A percentile compares a stretch with the other conserved stretches of the same genome.
phyloP scores from a whole-genome alignment of 257 asterid species.

The Catharanthus roseus region DNA sequence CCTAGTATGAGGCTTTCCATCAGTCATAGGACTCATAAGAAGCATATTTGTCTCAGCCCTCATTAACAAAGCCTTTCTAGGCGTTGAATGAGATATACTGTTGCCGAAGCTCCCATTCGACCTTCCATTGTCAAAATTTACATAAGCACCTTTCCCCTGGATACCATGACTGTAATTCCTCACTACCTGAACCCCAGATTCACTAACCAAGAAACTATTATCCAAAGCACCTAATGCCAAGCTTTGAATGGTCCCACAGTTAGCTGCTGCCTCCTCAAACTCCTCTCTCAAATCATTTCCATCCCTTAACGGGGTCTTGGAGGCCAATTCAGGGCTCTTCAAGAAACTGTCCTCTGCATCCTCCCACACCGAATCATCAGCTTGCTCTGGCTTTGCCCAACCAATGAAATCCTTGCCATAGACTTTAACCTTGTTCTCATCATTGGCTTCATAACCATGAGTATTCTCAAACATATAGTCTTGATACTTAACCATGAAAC shows the following conservation, averaged over 20 bases:
- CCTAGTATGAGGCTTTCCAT: slow-evolving; percentile 53
- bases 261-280: slow-evolving; percentile 69
- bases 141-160: slow-evolving; percentile 86
- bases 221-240: slow-evolving; percentile 91
- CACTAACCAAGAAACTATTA: slow-evolving; percentile 82
- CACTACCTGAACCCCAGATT: slow-evolving; percentile 84
- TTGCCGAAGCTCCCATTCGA: slow-evolving; percentile 31
- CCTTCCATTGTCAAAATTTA: slow-evolving; percentile 55
- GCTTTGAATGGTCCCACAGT: slow-evolving; percentile 74
- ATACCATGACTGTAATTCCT: slow-evolving; percentile 78
- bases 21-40: slow-evolving; percentile 79
- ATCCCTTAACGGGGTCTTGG: slow-evolving; percentile 39
- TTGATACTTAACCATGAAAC: slow-evolving; percentile 50
- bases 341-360: slow-evolving; percentile 55
- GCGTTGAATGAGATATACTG: slow-evolving; percentile 40
- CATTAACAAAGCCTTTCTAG: slow-evolving; percentile 84
- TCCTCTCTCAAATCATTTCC: slow-evolving; percentile 68
- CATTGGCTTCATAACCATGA: slow-evolving; percentile 72
- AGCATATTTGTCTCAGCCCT: slow-evolving; percentile 95
- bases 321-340: slow-evolving; percentile 34
- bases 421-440: slow-evolving; percentile 71
- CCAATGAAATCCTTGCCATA: slow-evolving; percentile 91
- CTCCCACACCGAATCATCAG: slow-evolving; percentile 95
- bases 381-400: slow-evolving; percentile 86
- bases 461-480: slow-evolving; percentile 81